Base-by-base conservation (phyloP, 139 green algal genomes). In the Chlamydomonas urium region DNA sequence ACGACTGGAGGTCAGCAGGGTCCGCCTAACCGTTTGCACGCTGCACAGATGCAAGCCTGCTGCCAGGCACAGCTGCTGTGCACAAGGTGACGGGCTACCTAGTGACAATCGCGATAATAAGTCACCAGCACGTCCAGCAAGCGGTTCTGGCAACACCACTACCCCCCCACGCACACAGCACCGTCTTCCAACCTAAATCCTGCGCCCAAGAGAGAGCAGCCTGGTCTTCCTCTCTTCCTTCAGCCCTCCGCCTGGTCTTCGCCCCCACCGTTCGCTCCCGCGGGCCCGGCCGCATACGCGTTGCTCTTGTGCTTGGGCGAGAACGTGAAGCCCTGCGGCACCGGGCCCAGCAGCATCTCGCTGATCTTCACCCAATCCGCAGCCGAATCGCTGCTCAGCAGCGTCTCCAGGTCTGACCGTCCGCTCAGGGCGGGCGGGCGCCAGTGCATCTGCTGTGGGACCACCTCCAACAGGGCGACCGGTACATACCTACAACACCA, bases 331-430 rank as follows among this genome's bases (percentile, higher is more conserved):
- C 77, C 79, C 8, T 70, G 45, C 0, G 88, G 89, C 14, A 80
- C 72, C 0, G 89, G 91, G 1, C 94, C 94, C 57, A 99, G 82
- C 66, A 98, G 79, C 93, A 98, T 93, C 79, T 96, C 90, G 24
- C 72, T 87, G 60, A 98, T 95, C 4, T 71, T 69, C 3, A 97
- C 81, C 92, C 90, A 96, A 75, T 94, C 88, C 3, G 61, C 50
- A 0, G 87, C 76, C 47, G 81, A 78, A 57, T 93, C 85, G 24
- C 74, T 90, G 3, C 78, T 82, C 61, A 98, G 68, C 36, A 98
- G 85, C 28, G 84, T 93, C 81, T 98, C 94, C 34, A 98, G 84
- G 68, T 98, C 89, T 59, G 69, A 84, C 38, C 93, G 69, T 35
- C 86, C 86, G 1, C 62, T 58, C 67, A 89, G 91, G 4, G 77